A percentile compares a stretch with the other conserved stretches of the same genome.
Conservation (phyloP, 2,329 filamentous ascomycete genomes). For the Colletotrichum caudatum region DNA sequence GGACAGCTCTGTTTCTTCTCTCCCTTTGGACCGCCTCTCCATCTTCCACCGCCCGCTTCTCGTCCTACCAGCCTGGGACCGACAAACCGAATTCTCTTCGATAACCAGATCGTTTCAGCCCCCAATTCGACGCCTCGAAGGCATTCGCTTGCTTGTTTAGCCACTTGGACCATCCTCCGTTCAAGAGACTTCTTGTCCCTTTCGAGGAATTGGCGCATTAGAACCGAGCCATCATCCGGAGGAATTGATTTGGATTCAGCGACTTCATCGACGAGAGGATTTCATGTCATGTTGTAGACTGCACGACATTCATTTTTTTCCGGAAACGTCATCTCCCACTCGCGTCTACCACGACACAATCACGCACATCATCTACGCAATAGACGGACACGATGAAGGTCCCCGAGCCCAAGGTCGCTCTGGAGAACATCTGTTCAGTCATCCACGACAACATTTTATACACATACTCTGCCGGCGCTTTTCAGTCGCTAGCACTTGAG, state of each 20-base stretch:
- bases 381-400: constrained; percentile 70
- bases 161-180: not conserved
- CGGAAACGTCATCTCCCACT: constrained; percentile 4
- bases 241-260: not conserved
- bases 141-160: constrained; percentile 12
- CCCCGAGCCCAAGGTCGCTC: constrained; percentile 75
- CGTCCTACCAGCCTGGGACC: constrained; percentile 20
- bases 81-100: constrained; percentile 22
- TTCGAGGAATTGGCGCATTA: constrained; percentile 1
- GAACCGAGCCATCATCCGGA: not conserved
- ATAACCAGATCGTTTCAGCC: constrained; percentile 15
- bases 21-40: constrained; percentile 22
- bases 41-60: constrained; percentile 36
- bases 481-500: constrained; percentile 78
- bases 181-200: not conserved
- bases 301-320: constrained; percentile 4
- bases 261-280: not conserved
- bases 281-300: constrained; percentile 36
- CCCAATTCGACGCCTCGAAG: constrained; percentile 24
- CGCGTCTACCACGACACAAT: constrained; percentile 12
- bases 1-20: constrained; percentile 21
- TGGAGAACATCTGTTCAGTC: constrained; percentile 85
- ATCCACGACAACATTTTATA: constrained; percentile 87
- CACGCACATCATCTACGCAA: constrained; percentile 6
- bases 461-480: constrained; percentile 79